phyloP scores from a whole-genome alignment of 352 stramenopile species.

The Pythium graminicola region DNA sequence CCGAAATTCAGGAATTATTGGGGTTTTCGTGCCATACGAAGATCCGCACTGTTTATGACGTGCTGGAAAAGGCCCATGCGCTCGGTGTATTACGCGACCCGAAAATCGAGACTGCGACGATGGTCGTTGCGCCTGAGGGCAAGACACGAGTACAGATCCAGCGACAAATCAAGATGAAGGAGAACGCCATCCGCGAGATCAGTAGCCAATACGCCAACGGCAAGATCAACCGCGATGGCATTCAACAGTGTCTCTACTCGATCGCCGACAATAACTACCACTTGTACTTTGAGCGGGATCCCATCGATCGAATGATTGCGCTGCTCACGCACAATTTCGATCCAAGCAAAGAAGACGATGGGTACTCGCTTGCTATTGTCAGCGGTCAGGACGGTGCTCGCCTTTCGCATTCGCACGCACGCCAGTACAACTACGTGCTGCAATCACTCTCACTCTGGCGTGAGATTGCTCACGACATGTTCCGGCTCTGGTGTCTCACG shows the following conservation, averaged over 20 bases:
- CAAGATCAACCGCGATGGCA: constrained; percentile 63
- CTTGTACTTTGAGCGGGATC: constrained; percentile 95
- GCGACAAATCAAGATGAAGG: constrained; percentile 90
- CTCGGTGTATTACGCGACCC: constrained; percentile 78
- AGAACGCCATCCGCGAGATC: constrained; percentile 85
- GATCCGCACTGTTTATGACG: constrained; percentile 84
- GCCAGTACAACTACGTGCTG: constrained; percentile 95
- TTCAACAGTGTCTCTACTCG: constrained; percentile 94
- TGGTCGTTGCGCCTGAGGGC: constrained; percentile 89
- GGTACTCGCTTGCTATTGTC: constrained; percentile 89
- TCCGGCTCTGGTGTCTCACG: constrained; percentile 93
- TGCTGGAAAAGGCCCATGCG: constrained; percentile 68
- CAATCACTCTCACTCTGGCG: constrained; percentile 95
- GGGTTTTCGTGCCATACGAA: constrained; percentile 75
- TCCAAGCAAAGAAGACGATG: constrained; percentile 46
- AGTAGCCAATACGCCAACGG: constrained; percentile 62
- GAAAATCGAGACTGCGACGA: constrained; percentile 90
- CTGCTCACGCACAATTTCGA: constrained; percentile 86
- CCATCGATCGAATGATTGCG: constrained; percentile 94
- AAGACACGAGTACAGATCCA: constrained; percentile 89
- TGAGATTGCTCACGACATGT: constrained; percentile 96
- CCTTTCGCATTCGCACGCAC: constrained; percentile 91
- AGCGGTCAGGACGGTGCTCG: constrained; percentile 89
- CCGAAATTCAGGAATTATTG: constrained; percentile 77
- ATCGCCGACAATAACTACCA: constrained; percentile 97